Evolutionary conservation across 768 basidiomycete genomes (phyloP).

Genomic region (Termitomyces heimii): DNA sequence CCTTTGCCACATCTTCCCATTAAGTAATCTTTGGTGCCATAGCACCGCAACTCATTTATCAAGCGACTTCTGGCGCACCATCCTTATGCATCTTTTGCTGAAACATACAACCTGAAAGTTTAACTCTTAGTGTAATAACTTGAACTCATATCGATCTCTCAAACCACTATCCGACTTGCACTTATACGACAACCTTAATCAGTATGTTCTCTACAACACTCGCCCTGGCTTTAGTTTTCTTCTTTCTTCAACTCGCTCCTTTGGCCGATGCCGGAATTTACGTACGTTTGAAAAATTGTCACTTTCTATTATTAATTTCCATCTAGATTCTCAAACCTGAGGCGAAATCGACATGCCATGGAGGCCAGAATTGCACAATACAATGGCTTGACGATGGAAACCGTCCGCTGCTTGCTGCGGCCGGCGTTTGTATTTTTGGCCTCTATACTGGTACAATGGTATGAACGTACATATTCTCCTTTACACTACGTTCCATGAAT

Average conservation of each 20-base stretch:
- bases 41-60: neutral
- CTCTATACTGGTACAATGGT: constrained; percentile 56
- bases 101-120: neutral
- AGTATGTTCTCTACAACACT: constrained; percentile 11
- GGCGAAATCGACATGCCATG: constrained; percentile 39
- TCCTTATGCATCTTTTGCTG: constrained; percentile 1
- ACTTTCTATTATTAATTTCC: neutral
- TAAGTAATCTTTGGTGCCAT: neutral
- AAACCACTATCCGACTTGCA: neutral
- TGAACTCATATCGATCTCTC: constrained; percentile 3
- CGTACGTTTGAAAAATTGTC: constrained; percentile 22
- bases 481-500: neutral
- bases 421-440: constrained; percentile 50
- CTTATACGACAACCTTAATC: neutral
- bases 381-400: constrained; percentile 62
- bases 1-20: neutral
- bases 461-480: constrained; percentile 12
- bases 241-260: constrained; percentile 18
- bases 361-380: constrained; percentile 46
- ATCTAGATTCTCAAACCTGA: constrained; percentile 43
- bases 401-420: constrained; percentile 36
- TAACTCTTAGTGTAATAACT: neutral
- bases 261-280: constrained; percentile 33
- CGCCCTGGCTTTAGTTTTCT: constrained; percentile 15
- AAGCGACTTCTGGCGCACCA: neutral